Evolutionary conservation across 2,329 filamentous ascomycete species (phyloP).

Genomic region (Clonostachys sp.): DNA sequence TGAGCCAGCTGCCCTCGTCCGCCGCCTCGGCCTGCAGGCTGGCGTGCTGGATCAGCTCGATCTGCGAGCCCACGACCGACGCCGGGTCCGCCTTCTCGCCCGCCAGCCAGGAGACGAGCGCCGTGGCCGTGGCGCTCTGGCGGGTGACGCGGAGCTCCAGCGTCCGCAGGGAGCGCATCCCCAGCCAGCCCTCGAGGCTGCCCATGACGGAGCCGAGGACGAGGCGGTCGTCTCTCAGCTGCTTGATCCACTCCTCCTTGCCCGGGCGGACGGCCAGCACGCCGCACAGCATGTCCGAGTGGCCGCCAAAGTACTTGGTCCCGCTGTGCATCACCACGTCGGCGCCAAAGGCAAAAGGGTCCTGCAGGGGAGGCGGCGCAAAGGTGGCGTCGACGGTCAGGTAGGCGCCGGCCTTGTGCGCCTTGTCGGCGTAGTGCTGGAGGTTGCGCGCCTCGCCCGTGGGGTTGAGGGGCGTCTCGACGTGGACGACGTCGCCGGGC

Average conservation of each 20-base stretch:
- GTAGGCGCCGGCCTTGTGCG: slow-evolving; percentile 67
- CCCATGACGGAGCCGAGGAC: slow-evolving; percentile 82
- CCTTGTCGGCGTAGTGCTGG: slow-evolving; percentile 64
- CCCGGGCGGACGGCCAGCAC: slow-evolving; percentile 63
- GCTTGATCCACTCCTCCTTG: slow-evolving; percentile 50
- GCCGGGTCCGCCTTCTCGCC: background rate
- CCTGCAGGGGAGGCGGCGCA: slow-evolving; percentile 81
- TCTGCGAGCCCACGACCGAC: slow-evolving; percentile 35
- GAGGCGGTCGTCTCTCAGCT: slow-evolving; percentile 65
- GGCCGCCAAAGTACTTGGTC: slow-evolving; percentile 94
- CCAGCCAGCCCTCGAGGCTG: slow-evolving; percentile 87
- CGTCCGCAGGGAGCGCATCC: slow-evolving; percentile 79
- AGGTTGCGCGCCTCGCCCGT: slow-evolving; percentile 78
- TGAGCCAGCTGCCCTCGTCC: slow-evolving; percentile 65
- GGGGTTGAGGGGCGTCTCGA: slow-evolving; percentile 94
- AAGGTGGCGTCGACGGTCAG: slow-evolving; percentile 90
- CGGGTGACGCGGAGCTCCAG: slow-evolving; percentile 76
- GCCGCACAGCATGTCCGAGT: slow-evolving; percentile 89
- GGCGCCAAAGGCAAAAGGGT: slow-evolving; percentile 77
- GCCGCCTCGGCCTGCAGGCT: slow-evolving; percentile 65
- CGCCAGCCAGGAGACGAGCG: slow-evolving; percentile 67
- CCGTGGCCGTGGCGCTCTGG: slow-evolving; percentile 67
- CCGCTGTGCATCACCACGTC: slow-evolving; percentile 90
- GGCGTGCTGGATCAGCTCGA: slow-evolving; percentile 68
- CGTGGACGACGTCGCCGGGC: slow-evolving; percentile 78